These are phyloP conservation scores for Penicillium occitanis DNA, from an alignment of 2,329 filamentous ascomycete genomes.

Conservation along the genomic window DNA sequence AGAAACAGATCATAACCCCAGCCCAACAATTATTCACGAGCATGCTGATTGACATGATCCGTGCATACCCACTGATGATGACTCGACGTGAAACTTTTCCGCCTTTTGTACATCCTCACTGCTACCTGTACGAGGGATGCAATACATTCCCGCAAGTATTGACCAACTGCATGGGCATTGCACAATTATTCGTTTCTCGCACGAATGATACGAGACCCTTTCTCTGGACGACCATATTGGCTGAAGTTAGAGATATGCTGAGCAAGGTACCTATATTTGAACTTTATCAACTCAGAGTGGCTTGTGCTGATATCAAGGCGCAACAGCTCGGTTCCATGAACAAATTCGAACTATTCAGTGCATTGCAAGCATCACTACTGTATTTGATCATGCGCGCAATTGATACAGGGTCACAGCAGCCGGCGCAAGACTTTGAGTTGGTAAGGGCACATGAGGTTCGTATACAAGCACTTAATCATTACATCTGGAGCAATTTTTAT, in stretches of 20 bases:
- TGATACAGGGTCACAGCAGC: constrained; percentile 3
- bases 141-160: constrained; percentile 14
- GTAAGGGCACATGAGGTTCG: constrained; percentile 17
- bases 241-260: constrained; percentile 11
- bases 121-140: neutral
- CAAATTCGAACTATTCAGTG: constrained; percentile 16
- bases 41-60: constrained; percentile 21
- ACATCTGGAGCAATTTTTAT: neutral
- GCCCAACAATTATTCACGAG: constrained; percentile 11
- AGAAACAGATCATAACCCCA: constrained; percentile 6
- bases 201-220: constrained; percentile 17
- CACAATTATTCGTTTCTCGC: constrained; percentile 14
- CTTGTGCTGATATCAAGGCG: neutral
- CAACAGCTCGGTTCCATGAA: constrained; percentile 12
- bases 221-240: constrained; percentile 16
- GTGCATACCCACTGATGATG: constrained; percentile 20
- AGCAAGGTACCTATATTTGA: constrained; percentile 2
- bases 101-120: constrained; percentile 19
- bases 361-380: constrained; percentile 14
- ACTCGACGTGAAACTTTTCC: constrained; percentile 20
- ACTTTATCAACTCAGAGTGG: neutral
- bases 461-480: neutral
- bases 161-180: constrained; percentile 20
- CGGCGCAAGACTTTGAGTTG: constrained; percentile 15
- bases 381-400: constrained; percentile 22